phyloP scores from a whole-genome alignment of 768 basidiomycete genomes.

The Kwoniella pini region DNA sequence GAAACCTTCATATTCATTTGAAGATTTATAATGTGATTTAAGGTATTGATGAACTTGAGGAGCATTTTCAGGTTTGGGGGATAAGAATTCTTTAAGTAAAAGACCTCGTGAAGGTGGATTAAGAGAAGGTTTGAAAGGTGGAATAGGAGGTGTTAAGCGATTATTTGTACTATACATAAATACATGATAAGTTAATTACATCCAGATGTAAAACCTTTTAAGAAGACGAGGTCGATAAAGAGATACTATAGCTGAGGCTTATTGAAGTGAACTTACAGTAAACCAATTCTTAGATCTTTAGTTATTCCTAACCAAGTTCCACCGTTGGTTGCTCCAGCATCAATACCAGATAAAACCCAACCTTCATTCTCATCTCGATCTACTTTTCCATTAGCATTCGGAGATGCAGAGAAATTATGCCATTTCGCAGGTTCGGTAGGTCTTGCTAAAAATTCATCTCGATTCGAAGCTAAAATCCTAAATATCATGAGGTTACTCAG shows the following conservation, averaged over 20 bases:
- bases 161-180: conserved; percentile 32
- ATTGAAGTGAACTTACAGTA: conserved; percentile 35
- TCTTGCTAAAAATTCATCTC: conserved; percentile 55
- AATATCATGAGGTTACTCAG: not conserved
- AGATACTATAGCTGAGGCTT: not conserved
- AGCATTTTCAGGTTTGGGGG: not conserved
- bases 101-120: conserved; percentile 48
- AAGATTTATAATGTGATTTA: conserved; percentile 9
- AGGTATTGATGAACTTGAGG: conserved; percentile 35
- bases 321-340: conserved; percentile 9
- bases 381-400: not conserved
- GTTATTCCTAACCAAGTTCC: conserved; percentile 55
- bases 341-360: conserved; percentile 16
- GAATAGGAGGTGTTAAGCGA: conserved; percentile 24
- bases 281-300: conserved; percentile 32
- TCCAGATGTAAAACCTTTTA: not conserved
- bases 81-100: conserved; percentile 48
- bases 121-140: conserved; percentile 12
- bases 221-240: not conserved
- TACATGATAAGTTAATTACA: not conserved
- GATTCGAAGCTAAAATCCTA: conserved; percentile 54
- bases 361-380: not conserved
- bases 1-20: conserved; percentile 53
- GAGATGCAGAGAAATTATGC: conserved; percentile 36
- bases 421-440: conserved; percentile 49